A percentile compares a stretch with the other conserved stretches of the same genome.
Conservation (phyloP, 441 rosid species). For the Populus hybrid region DNA sequence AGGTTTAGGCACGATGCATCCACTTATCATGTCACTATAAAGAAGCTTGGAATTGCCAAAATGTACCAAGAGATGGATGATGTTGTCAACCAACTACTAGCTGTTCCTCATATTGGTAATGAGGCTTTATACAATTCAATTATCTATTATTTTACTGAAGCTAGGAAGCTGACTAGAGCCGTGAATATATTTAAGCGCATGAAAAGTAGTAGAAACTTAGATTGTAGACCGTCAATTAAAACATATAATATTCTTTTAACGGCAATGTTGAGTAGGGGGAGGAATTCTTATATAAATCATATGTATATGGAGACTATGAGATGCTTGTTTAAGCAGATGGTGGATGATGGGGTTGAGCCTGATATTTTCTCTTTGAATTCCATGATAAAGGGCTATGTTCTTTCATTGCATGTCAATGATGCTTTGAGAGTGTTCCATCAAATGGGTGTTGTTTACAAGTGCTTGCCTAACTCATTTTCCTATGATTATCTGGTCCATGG, state of each 20-base stretch:
- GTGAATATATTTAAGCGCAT: slow-evolving; percentile 83
- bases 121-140: slow-evolving; percentile 75
- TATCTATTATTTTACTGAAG: slow-evolving; percentile 70
- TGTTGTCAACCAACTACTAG: slow-evolving; percentile 77
- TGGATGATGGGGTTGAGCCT: slow-evolving; percentile 73
- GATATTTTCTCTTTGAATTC: slow-evolving; percentile 76
- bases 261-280: slow-evolving; percentile 74
- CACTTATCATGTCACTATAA: slow-evolving; percentile 62
- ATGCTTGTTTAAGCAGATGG: slow-evolving; percentile 80
- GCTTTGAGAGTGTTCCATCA: slow-evolving; percentile 90
- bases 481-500: slow-evolving; percentile 88
- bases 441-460: slow-evolving; percentile 67
- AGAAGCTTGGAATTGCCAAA: slow-evolving; percentile 82
- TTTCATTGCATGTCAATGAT: slow-evolving; percentile 85
- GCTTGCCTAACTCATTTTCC: slow-evolving; percentile 71
- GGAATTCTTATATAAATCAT: slow-evolving; percentile 64
- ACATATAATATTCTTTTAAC: slow-evolving; percentile 75
- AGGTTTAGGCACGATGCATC: slow-evolving; percentile 65
- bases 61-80: slow-evolving; percentile 88
- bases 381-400: slow-evolving; percentile 83
- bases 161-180: slow-evolving; percentile 78
- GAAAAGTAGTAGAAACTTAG: slow-evolving; percentile 51
- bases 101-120: slow-evolving; percentile 56
- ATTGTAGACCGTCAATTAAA: slow-evolving; percentile 71
- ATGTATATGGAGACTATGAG: slow-evolving; percentile 82